Evolutionary conservation across 2,329 filamentous ascomycete species (phyloP).

Genomic region (Pezizomycotina sp.): DNA sequence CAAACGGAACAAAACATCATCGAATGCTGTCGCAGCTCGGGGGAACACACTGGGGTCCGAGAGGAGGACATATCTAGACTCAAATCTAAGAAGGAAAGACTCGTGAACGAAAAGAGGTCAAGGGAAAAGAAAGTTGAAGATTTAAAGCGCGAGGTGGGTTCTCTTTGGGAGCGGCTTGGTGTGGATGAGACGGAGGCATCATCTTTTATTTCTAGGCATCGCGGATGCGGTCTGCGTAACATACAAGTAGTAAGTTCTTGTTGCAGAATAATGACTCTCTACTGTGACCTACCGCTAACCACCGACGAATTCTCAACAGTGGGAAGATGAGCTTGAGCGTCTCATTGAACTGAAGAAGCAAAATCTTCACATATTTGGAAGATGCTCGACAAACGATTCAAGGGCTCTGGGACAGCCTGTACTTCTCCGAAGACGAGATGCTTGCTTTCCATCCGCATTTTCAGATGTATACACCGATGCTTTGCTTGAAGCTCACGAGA

Average conservation of each 20-base stretch:
- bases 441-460: slow-evolving; percentile 80
- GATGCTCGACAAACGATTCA: slow-evolving; percentile 81
- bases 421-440: slow-evolving; percentile 97
- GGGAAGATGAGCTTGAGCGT: slow-evolving; percentile 72
- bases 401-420: slow-evolving; percentile 85
- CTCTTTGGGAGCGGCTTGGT: slow-evolving; percentile 73
- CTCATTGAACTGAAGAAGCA: slow-evolving; percentile 87
- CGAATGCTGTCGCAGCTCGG: slow-evolving; percentile 51
- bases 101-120: slow-evolving; percentile 72
- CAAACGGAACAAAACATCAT: slow-evolving; percentile 81
- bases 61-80: slow-evolving; percentile 66
- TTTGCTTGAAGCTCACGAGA: slow-evolving; percentile 82
- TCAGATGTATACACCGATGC: slow-evolving; percentile 96
- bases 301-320: slow-evolving; percentile 46
- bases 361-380: slow-evolving; percentile 83
- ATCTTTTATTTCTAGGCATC: slow-evolving; percentile 68
- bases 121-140: slow-evolving; percentile 66
- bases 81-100: slow-evolving; percentile 57
- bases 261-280: no score
- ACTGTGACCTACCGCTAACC: no score
- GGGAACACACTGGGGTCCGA: slow-evolving; percentile 47
- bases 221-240: slow-evolving; percentile 58
- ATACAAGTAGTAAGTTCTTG: slow-evolving; percentile 20
- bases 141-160: slow-evolving; percentile 60
- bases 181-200: slow-evolving; percentile 71